Conservation (phyloP, 352 stramenopile genomes). For the Globisporangium cederbergense region DNA sequence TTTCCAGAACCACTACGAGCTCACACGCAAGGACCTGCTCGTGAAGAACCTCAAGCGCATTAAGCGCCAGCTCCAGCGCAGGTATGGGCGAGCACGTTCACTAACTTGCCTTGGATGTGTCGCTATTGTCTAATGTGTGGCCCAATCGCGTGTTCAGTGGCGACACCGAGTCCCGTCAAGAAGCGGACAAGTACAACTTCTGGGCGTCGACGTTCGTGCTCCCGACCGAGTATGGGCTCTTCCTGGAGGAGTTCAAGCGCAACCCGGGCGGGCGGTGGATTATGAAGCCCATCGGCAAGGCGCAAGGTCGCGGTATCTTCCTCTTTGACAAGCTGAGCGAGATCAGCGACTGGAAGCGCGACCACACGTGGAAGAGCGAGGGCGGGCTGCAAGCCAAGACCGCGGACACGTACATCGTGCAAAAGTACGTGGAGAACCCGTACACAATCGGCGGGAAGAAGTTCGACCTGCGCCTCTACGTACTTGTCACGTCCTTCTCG, state of each 20-base stretch:
- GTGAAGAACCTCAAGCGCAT: conserved; percentile 92
- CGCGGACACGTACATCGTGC: conserved; percentile 58
- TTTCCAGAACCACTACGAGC: conserved; percentile 92
- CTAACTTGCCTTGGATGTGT: no score
- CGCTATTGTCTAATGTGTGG: conserved; percentile 4
- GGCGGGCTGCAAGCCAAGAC: conserved; percentile 37
- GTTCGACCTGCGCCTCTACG: conserved; percentile 90
- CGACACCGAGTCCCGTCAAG: conserved; percentile 26
- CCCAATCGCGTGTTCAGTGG: conserved; percentile 19
- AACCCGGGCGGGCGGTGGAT: conserved; percentile 84
- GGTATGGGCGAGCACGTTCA: conserved; percentile 13
- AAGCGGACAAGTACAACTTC: conserved; percentile 57
- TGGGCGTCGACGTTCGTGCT: conserved; percentile 83
- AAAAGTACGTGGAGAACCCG: conserved; percentile 89
- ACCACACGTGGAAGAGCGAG: conserved; percentile 54
- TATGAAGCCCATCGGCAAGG: conserved; percentile 92
- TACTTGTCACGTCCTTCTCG: conserved; percentile 69
- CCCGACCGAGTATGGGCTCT: conserved; percentile 85
- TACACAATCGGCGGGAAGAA: conserved; percentile 89
- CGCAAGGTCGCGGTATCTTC: conserved; percentile 80
- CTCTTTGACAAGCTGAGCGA: conserved; percentile 86
- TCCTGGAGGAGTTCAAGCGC: conserved; percentile 65
- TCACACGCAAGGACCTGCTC: conserved; percentile 88
- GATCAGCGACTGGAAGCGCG: conserved; percentile 85
- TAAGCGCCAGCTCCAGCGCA: conserved; percentile 78